Evolutionary conservation across 116 monocot genomes (phyloP), one percentile per base, ranked within the genome.

Genomic region (Dioscorea cayenensis): DNA sequence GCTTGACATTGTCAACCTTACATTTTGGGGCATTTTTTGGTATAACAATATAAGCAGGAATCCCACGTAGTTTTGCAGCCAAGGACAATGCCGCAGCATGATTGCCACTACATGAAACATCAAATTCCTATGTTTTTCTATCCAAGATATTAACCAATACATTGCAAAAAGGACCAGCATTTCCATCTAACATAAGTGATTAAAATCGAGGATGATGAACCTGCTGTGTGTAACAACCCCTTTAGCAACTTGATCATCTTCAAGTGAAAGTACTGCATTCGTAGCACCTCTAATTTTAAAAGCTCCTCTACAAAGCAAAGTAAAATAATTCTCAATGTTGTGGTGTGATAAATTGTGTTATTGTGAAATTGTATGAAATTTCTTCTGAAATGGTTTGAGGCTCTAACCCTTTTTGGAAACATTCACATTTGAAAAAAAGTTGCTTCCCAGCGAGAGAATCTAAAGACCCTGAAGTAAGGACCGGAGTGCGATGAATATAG

Each of bases 211-310:
- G 3, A 62, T 22, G 66, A 35, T 7, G 48, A 36, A 95, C 95
- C 95, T 95, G 92, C 95, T 92, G 51, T 95, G 95, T 66, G 95
- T 92, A 49, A 95, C 79, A 60, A 95, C 92, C 66, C 95, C 95
- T 79, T 87, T 95, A 52, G 77, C 75, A 51, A 85, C 95, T 79
- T 82, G 60, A 14, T 76, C 73, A 72, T 90, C 90, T 11, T 77
- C 68, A 36, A 92, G 90, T 0, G 92, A 87, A 66, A 95, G 82
- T 72, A 95, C 82, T 70, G 95, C 87, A 86, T 95, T 95, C 21
- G 89, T 87, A 72, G 95, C 95, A 43, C 95, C 95, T 72, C 95
- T 89, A 66, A 95, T 85, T 84, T 95, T 95, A 60, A 95, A 95
- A 49, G 92, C 85, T 22, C 92, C 95, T 66, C 95, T 95, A 49